Conservation (phyloP, 2,329 filamentous ascomycete genomes). For the Diplocarpon mali region DNA sequence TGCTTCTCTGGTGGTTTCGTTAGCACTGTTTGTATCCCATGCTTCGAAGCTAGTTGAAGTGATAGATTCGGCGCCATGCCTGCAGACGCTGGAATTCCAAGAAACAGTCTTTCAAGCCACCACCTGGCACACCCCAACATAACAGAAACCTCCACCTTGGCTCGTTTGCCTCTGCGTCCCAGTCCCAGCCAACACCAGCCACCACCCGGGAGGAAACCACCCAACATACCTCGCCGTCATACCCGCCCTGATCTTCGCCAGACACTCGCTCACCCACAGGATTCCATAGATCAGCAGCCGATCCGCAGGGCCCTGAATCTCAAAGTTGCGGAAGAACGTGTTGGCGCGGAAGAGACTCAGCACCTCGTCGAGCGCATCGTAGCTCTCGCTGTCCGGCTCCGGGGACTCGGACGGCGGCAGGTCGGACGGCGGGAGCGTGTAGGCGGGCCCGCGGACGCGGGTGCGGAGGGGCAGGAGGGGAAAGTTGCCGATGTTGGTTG, state of each 20-base stretch:
- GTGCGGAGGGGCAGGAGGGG: slow-evolving; percentile 90
- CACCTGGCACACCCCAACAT: too few relatives aligned
- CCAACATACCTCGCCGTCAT: slow-evolving; percentile 49
- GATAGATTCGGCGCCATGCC: too few relatives aligned
- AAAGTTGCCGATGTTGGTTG: slow-evolving; percentile 68
- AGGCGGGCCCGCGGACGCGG: slow-evolving; percentile 88
- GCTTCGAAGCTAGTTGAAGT: background rate
- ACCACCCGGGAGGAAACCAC: background rate
- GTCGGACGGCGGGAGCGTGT: slow-evolving; percentile 57
- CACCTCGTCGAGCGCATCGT: slow-evolving; percentile 93
- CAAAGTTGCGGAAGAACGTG: slow-evolving; percentile 98
- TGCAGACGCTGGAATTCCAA: too few relatives aligned
- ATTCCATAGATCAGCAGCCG: slow-evolving; percentile 94
- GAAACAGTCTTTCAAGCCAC: too few relatives aligned
- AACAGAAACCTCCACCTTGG: too few relatives aligned
- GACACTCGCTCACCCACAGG: slow-evolving; percentile 82
- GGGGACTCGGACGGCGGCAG: slow-evolving; percentile 40
- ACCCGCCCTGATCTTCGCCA: slow-evolving; percentile 72
- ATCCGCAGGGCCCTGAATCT: slow-evolving; percentile 94
- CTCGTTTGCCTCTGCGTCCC: background rate
- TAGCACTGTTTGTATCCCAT: background rate
- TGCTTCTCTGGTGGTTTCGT: slow-evolving; percentile 31
- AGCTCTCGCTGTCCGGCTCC: slow-evolving; percentile 82
- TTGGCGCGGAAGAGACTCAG: slow-evolving; percentile 91
- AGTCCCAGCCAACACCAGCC: background rate